A percentile compares a stretch with the other conserved stretches of the same genome.
Evolutionary conservation across 2,329 filamentous ascomycete species (phyloP).

Genomic region (Colletotrichum lupini): DNA sequence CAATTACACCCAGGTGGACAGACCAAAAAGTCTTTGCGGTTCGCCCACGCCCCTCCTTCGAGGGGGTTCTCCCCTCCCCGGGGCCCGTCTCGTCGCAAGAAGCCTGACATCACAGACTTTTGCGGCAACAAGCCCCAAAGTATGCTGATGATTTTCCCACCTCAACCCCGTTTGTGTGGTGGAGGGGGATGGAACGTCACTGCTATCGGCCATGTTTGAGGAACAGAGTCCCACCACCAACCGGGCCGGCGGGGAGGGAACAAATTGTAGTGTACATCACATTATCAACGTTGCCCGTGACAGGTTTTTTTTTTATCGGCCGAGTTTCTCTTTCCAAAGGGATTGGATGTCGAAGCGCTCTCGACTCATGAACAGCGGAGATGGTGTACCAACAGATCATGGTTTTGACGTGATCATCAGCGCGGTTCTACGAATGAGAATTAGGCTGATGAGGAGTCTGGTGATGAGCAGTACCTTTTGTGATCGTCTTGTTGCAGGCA

Average conservation of each 20-base stretch:
- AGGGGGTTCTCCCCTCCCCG: neutral
- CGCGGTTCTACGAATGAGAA: neutral
- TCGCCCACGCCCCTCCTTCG: neutral
- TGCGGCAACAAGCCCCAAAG: slow-evolving; percentile 15
- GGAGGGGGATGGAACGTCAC: slow-evolving; percentile 38
- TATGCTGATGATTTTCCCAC: slow-evolving; percentile 24
- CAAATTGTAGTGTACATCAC: neutral
- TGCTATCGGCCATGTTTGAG: slow-evolving; percentile 30
- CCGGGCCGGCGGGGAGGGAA: slow-evolving; percentile 6
- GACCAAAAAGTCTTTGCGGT: slow-evolving; percentile 1
- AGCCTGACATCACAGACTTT: slow-evolving; percentile 33
- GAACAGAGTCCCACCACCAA: slow-evolving; percentile 22
- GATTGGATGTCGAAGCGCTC: slow-evolving; percentile 18
- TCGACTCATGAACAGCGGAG: neutral
- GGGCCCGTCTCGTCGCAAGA: slow-evolving; percentile 3
- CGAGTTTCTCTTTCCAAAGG: slow-evolving; percentile 19
- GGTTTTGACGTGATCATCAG: neutral
- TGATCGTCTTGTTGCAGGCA: neutral
- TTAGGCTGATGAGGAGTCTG: neutral
- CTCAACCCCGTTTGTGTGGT: neutral
- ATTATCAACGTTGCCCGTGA: slow-evolving; percentile 34
- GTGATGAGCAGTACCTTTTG: neutral
- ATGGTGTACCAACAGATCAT: neutral
- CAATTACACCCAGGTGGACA: neutral
- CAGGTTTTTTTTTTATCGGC: slow-evolving; percentile 1